phyloP scores from a whole-genome alignment of 164 flowering plant genomes.

The Stephania japonica region DNA sequence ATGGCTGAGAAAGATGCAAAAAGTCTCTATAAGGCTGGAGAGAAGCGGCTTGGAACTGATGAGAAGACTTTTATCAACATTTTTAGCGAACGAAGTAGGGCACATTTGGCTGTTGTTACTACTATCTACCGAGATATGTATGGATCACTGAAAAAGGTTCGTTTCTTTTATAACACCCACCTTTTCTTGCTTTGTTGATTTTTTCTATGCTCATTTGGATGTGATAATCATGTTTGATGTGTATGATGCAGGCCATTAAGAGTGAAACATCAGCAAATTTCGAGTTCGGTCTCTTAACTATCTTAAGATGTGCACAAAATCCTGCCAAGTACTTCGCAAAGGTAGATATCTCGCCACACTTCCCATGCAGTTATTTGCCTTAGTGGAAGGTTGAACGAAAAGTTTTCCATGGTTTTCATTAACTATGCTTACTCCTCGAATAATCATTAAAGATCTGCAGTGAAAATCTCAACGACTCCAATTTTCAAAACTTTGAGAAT shows the following conservation, averaged over 20 bases:
- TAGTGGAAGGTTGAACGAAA: no score
- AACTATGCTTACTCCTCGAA: not conserved
- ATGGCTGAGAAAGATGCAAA: conserved; percentile 60
- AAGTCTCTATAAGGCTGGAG: conserved; percentile 59
- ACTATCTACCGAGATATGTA: conserved; percentile 38
- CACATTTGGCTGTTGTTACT: conserved; percentile 63
- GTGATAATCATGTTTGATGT: not conserved
- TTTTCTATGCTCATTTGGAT: not conserved
- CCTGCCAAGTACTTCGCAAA: conserved; percentile 62
- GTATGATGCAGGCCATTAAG: conserved; percentile 52
- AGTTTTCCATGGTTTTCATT: not conserved
- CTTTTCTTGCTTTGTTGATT: not conserved
- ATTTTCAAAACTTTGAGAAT: not conserved
- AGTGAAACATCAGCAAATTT: conserved; percentile 66
- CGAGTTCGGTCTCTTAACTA: conserved; percentile 50
- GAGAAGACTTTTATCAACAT: conserved; percentile 54
- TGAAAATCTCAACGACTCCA: not conserved
- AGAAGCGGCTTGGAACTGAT: conserved; percentile 62
- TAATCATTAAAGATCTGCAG: not conserved
- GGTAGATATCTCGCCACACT: conserved; percentile 27
- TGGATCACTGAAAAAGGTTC: conserved; percentile 60
- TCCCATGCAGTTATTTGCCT: not conserved
- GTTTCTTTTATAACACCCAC: not conserved
- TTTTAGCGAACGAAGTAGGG: conserved; percentile 63
- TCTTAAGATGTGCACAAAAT: conserved; percentile 55